Evolutionary conservation across 129 eudicot genomes (phyloP).

Genomic region (Pseudognaphalium luteoalbum): DNA sequence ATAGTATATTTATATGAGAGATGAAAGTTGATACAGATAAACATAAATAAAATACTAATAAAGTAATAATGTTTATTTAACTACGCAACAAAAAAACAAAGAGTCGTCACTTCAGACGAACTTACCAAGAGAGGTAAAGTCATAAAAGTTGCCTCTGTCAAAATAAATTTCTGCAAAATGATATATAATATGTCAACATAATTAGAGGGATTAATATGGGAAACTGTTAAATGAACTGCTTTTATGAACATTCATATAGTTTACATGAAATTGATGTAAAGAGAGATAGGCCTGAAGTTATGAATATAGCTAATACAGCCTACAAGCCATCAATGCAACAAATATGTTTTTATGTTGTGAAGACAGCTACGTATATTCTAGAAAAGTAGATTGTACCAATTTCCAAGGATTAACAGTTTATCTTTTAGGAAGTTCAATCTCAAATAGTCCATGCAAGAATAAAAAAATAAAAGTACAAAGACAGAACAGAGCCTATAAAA

Average conservation of each 20-base stretch:
- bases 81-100: constrained; percentile 8
- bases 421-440: too few species aligned
- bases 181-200: constrained; percentile 12
- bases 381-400: too few species aligned
- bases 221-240: neutral
- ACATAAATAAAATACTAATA: neutral
- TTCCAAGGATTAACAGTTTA: too few species aligned
- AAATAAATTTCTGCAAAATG: constrained; percentile 87
- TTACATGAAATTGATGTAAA: constrained; percentile 4
- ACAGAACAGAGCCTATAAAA: too few species aligned
- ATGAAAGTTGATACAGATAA: constrained; percentile 1
- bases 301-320: neutral
- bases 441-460: too few species aligned
- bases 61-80: neutral
- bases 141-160: constrained; percentile 97
- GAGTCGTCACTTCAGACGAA: constrained; percentile 3
- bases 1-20: neutral
- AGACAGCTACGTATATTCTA: neutral
- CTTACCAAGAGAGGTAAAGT: constrained; percentile 97
- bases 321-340: neutral
- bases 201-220: neutral
- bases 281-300: constrained; percentile 8
- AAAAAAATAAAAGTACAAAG: too few species aligned
- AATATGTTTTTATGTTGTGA: neutral
- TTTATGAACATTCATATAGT: neutral